Conservation (phyloP, 1,139 yeast genomes). For the Saccharomyces hybrid region DNA sequence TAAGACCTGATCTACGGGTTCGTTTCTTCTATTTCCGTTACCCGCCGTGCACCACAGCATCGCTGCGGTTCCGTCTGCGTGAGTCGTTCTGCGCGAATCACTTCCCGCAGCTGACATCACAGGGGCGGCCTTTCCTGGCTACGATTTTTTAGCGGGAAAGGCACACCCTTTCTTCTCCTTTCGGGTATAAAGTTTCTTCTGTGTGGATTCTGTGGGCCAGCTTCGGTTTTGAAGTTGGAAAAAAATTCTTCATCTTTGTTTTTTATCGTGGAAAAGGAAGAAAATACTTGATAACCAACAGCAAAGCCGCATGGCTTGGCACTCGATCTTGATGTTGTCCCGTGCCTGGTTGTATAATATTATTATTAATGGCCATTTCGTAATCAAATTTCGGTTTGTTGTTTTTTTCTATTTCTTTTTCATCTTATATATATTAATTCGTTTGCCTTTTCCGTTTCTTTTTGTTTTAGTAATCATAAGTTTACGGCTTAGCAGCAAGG, state of each 20-base stretch:
- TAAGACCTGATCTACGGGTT: background rate
- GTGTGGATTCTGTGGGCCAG: background rate
- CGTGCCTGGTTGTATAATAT: background rate
- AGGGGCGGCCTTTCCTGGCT: background rate
- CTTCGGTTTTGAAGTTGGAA: background rate
- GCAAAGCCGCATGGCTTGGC: conserved; percentile 1
- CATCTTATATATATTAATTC: background rate
- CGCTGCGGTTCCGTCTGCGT: background rate
- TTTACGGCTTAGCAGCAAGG: background rate
- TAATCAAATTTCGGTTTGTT: background rate
- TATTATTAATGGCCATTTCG: background rate
- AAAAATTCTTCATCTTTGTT: background rate
- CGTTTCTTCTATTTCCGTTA: background rate
- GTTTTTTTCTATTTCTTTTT: background rate
- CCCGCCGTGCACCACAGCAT: background rate
- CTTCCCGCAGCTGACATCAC: background rate
- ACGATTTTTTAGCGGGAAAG: background rate
- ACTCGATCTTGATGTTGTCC: background rate
- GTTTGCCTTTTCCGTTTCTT: background rate
- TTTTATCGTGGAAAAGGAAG: background rate
- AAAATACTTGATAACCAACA: background rate
- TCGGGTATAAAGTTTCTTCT: background rate
- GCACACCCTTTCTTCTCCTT: background rate
- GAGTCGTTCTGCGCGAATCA: background rate
- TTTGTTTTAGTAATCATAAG: background rate